Conservation (phyloP, 495 filamentous ascomycete species). For the Xylaria nigripes region DNA sequence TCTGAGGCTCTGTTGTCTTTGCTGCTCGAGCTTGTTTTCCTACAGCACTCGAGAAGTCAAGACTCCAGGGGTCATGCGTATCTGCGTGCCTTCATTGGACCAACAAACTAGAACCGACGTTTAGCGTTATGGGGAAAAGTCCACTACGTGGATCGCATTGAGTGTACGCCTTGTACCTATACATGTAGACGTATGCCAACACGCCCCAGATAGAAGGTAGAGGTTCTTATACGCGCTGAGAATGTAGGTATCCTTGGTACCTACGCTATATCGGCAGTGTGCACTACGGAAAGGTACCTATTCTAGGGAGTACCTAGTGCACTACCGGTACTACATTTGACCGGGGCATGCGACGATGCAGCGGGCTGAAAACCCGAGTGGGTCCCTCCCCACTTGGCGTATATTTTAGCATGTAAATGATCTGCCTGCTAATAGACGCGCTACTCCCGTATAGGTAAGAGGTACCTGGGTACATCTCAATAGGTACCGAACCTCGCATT, state of each 20-base stretch:
- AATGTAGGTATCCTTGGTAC: background rate
- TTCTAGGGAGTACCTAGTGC: too few relatives aligned
- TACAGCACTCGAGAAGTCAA: constrained; percentile 5
- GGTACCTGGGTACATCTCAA: background rate
- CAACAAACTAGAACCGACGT: background rate
- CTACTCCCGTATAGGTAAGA: background rate
- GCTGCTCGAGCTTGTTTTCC: constrained; percentile 2
- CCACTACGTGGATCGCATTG: background rate
- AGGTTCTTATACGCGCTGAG: background rate
- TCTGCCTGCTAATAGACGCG: background rate
- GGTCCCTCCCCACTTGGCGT: background rate
- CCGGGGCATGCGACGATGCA: background rate
- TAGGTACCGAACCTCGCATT: background rate
- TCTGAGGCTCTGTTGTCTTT: background rate
- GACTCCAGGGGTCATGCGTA: background rate
- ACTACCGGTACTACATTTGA: background rate
- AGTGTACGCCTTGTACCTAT: background rate
- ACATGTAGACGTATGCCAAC: background rate
- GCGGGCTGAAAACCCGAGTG: constrained; percentile 12
- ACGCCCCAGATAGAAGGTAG: background rate
- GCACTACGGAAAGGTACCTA: too few relatives aligned
- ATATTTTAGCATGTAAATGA: background rate
- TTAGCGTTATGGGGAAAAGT: background rate
- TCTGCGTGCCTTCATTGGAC: background rate
- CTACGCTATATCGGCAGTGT: too few relatives aligned